Conservation (phyloP, 2,329 filamentous ascomycete genomes). For the Botrytis cinerea region DNA sequence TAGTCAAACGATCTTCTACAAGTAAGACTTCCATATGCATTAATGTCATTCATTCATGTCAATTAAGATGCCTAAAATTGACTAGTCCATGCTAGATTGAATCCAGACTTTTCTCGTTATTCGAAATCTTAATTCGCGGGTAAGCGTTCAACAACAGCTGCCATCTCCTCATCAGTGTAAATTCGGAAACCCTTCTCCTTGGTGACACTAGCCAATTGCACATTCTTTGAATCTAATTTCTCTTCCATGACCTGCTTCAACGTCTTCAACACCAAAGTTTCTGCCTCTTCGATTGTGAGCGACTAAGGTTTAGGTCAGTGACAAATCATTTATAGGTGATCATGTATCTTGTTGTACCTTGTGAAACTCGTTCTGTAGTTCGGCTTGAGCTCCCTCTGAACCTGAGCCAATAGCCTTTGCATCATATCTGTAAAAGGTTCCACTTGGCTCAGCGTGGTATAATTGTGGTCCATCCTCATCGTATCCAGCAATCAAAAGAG, state of each 20-base stretch:
- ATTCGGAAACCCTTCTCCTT: conserved; percentile 98
- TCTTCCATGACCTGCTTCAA: conserved; percentile 99
- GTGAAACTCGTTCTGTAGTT: conserved; percentile 98
- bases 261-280: conserved; percentile 94
- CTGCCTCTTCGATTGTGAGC: conserved; percentile 86
- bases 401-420: conserved; percentile 98
- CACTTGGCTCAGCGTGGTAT: conserved; percentile 97
- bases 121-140: conserved; percentile 57
- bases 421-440: conserved; percentile 98
- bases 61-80: conserved; percentile 16
- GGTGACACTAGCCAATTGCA: conserved; percentile 95
- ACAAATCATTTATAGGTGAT: neutral
- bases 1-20: neutral
- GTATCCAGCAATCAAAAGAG: conserved; percentile 91
- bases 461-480: conserved; percentile 96
- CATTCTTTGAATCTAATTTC: conserved; percentile 98
- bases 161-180: conserved; percentile 98
- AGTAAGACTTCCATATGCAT: neutral
- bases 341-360: conserved; percentile 54
- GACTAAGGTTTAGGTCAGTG: conserved; percentile 56
- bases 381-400: conserved; percentile 94
- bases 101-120: conserved; percentile 20
- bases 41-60: conserved; percentile 24
- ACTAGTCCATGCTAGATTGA: conserved; percentile 20
- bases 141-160: conserved; percentile 81